Base-by-base conservation (phyloP, 2,329 filamentous ascomycete genomes). In the Verticillium zaregamsianum region DNA sequence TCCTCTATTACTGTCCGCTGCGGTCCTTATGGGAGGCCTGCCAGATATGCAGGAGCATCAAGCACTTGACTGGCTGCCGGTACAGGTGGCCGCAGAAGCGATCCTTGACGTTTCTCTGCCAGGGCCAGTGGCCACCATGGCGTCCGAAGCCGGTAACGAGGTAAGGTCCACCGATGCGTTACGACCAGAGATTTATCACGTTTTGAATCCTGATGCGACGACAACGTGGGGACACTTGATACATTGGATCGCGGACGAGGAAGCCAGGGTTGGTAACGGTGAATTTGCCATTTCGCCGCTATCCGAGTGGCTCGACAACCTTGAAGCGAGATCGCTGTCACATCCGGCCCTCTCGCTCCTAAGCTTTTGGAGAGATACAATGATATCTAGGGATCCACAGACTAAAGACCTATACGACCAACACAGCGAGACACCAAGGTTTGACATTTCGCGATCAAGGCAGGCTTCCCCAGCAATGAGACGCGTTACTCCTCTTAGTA, bases 1-100 rank as follows among this genome's bases (percentile, higher is more conserved):
- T 7, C 80, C 81, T 1, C 68, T 83, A 45, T 82, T 82, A 68
- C 73, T 83, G 40, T 77, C 76, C 40, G 75, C 75, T 2, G 80
- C 80, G 0, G 67, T 71, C 9, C 79, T 78, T 1, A 67, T 81
- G 1, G 77, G 78, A 0, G 78, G 75, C 2, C 70, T 84, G 2
- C 81, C 81, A 0, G 70, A 65, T 6, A 71, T 82, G 5, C 73
- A 74, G 39, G 78, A 74, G 35, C 5, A 23, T 23, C 69, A 73
- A 63, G 65, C 64, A 9, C 66, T 82, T 8, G 70, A 70, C 60
- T 78, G 76, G 75, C 58, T 78, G 3, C 75, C 75, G 2, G 74
- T 78, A 2, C 76, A 79, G 55, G 65, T 66, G 2, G 70, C 69
- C 0, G 75, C 75, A 31, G 60, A 64, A 9, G 69, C 71, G 2